Base-by-base conservation (phyloP, 2,329 filamentous ascomycete genomes). In the Acarospora socialis region DNA sequence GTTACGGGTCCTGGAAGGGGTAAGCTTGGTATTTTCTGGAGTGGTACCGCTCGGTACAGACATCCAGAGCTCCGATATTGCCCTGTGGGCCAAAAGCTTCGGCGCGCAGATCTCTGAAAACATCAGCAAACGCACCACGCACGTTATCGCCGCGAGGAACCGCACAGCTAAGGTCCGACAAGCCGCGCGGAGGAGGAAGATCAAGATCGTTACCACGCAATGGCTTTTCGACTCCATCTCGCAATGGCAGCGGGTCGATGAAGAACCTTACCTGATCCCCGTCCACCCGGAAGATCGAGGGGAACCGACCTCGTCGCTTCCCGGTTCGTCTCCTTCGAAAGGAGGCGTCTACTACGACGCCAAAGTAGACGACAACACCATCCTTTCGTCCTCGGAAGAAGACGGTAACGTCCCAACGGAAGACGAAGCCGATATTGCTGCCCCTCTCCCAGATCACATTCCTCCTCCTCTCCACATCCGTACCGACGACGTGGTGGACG, bases 161-260 rank as follows among this genome's bases (percentile, higher is more conserved):
- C 75, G 86, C 14, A 95, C 90, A 0, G 78, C 82, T 32, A 98
- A 98, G 57, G 83, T 95, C 25, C 77, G 81, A 28, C 78, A 86
- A 53, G 90, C 90, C 0, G 77, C 81, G 9, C 73, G 76, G 41
- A 79, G 83, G 34, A 65, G 78, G 0, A 72, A 73, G 10, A 81
- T 95, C 54, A 86, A 84, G 52, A 92, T 98, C 36, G 90, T 98
- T 28, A 84, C 78, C 44, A 80, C 84, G 32, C 74, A 82, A 46
- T 98, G 90, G 90, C 72, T 98, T 18, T 68, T 77, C 19, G 79
- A 86, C 43, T 92, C 77, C 34, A 73, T 95, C 41, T 78, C 74
- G 16, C 77, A 79, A 51, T 98, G 90, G 90, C 65, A 70, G 40
- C 76, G 71, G 35, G 62, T 92, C 7, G 75, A 90, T 34, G 86